Percentiles rank a stretch among this genome's conserved stretches.
phyloP scores from a whole-genome alignment of 345 rosid genomes.

The Melastoma malabathricum region DNA sequence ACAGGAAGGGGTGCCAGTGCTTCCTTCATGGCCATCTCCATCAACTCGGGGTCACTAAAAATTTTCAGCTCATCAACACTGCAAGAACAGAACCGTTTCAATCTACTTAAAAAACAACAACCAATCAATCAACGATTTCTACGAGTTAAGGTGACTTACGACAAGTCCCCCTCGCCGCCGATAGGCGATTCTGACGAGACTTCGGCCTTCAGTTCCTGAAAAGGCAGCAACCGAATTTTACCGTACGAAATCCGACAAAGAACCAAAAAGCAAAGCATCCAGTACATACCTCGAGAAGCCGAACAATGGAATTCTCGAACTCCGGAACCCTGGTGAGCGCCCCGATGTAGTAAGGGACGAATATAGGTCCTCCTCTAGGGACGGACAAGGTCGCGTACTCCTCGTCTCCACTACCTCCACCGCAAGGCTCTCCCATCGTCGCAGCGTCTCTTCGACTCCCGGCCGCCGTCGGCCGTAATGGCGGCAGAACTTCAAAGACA shows the following conservation, averaged over 20 bases:
- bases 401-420: neutral
- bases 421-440: too few species aligned
- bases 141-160: conserved; percentile 13
- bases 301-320: conserved; percentile 22
- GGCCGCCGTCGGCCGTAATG: too few species aligned
- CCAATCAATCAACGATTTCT: neutral
- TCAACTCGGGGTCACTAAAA: conserved; percentile 35
- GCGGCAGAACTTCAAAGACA: too few species aligned
- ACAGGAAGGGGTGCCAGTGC: conserved; percentile 18
- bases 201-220: conserved; percentile 26
- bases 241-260: neutral
- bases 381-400: conserved; percentile 6
- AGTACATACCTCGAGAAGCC: conserved; percentile 24
- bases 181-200: conserved; percentile 13
- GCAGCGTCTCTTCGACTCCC: too few species aligned
- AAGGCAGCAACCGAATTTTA: neutral
- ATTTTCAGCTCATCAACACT: conserved; percentile 50
- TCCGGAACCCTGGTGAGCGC: conserved; percentile 30
- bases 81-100: neutral
- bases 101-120: neutral
- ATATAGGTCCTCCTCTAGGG: conserved; percentile 48
- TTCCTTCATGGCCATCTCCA: conserved; percentile 46
- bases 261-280: neutral
- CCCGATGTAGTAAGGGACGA: conserved; percentile 25
- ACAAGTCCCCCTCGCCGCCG: conserved; percentile 17